Conservation (phyloP, 768 basidiomycete genomes). For the Tulasnella sp. region DNA sequence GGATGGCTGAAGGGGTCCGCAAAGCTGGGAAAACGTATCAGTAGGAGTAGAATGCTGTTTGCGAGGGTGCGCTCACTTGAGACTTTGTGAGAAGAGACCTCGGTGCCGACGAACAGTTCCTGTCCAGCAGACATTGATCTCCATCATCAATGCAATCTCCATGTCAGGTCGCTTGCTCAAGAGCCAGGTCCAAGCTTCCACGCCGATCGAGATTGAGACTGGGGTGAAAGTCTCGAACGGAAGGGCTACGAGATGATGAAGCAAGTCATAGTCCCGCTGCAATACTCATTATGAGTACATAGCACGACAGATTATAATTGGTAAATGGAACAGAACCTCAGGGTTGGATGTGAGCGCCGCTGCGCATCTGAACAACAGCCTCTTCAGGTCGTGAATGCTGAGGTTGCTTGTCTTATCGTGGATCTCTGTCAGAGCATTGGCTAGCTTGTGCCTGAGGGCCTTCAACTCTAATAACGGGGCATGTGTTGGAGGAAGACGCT, state of each 20-base stretch:
- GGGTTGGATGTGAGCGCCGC: conserved; percentile 57
- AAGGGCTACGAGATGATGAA: conserved; percentile 76
- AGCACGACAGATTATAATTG: background rate
- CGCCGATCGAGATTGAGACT: conserved; percentile 69
- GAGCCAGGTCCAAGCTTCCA: conserved; percentile 95
- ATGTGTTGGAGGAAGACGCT: conserved; percentile 47
- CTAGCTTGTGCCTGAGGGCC: conserved; percentile 57
- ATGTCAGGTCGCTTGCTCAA: conserved; percentile 72
- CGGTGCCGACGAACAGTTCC: conserved; percentile 62
- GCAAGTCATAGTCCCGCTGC: conserved; percentile 73
- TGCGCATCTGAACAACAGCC: conserved; percentile 77
- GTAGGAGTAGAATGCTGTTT: background rate
- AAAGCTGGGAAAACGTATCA: conserved; percentile 40
- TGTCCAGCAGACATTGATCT: conserved; percentile 81
- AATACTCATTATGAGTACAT: background rate
- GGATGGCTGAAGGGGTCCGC: conserved; percentile 80
- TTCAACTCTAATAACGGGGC: conserved; percentile 52
- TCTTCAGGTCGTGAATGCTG: conserved; percentile 71
- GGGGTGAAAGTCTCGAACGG: conserved; percentile 88
- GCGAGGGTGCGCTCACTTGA: conserved; percentile 52
- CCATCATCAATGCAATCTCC: conserved; percentile 75
- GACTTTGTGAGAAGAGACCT: conserved; percentile 69
- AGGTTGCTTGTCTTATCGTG: conserved; percentile 58
- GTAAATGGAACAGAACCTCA: conserved; percentile 26
- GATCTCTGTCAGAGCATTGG: conserved; percentile 54